Evolutionary conservation across 345 rosid species (phyloP), one percentile per base, ranked within the genome.

Genomic region (Gossypium bickii): DNA sequence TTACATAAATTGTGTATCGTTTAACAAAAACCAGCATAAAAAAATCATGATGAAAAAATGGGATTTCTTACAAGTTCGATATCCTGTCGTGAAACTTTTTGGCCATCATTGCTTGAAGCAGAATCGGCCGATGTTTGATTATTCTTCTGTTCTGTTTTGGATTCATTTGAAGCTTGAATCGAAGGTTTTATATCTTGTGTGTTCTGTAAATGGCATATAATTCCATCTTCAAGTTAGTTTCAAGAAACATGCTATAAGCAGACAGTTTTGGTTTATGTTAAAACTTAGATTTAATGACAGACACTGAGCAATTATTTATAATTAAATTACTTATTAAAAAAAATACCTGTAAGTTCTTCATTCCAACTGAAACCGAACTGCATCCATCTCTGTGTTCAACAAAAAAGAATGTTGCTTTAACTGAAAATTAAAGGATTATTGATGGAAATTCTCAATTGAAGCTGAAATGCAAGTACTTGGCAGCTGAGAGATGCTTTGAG

Each of bases 61-160:
- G 53, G 59, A 64, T 7, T 67, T 2, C 84, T 70, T 79, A 95
- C 99, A 83, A 92, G 94, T 87, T 92, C 98, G 67, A 92, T 95
- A 79, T 95, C 99, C 81, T 93, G 87, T 48, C 96, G 92, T 34
- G 99, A 92, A 82, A 95, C 99, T 82, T 90, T 95, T 83, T 87
- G 87, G 76, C 85, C 75, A 61, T 95, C 96, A 83, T 86, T 93
- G 86, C 94, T 90, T 15, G 98, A 87, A 60, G 92, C 90, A 51
- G 99, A 92, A 71, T 95, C 99, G 9, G 88, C 90, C 76, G 89
- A 45, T 38, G 86, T 60, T 77, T 80, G 87, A 78, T 85, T 90
- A 58, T 84, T 86, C 64, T 87, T 92, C 47, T 86, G 93, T 59
- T 89, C 93, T 51, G 83, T 86, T 78, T 86, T 87, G 29, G 98